These are phyloP conservation scores for Pichia manshurica DNA, from an alignment of 805 yeast genomes.

Conservation along the genomic window DNA sequence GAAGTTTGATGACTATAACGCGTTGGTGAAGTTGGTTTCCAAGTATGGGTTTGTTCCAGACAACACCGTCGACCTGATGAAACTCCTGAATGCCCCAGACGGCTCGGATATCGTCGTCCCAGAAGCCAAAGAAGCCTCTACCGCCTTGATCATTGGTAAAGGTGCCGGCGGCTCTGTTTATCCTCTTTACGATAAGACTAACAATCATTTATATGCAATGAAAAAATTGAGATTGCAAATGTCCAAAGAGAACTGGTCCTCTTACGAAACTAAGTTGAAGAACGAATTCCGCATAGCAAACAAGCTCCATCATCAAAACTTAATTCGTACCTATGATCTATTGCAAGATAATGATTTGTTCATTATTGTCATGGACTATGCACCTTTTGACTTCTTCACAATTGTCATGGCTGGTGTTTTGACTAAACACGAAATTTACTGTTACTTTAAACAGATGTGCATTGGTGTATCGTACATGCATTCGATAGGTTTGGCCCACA, in stretches of 20 bases:
- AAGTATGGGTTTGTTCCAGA: slow-evolving; percentile 18
- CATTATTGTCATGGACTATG: slow-evolving; percentile 86
- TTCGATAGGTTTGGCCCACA: slow-evolving; percentile 78
- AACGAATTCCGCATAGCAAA: slow-evolving; percentile 82
- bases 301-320: slow-evolving; percentile 67
- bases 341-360: slow-evolving; percentile 59
- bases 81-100: slow-evolving; percentile 5
- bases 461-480: slow-evolving; percentile 76
- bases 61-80: slow-evolving; percentile 7
- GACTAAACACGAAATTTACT: slow-evolving; percentile 61
- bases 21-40: slow-evolving; percentile 11
- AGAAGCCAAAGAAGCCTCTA: slow-evolving; percentile 7
- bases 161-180: slow-evolving; percentile 97
- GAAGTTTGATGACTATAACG: slow-evolving; percentile 14
- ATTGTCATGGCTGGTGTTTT: slow-evolving; percentile 85
- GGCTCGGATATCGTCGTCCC: neutral
- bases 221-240: slow-evolving; percentile 74
- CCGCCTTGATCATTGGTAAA: slow-evolving; percentile 46
- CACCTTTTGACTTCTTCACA: slow-evolving; percentile 87
- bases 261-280: slow-evolving; percentile 71
- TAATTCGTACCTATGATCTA: slow-evolving; percentile 76
- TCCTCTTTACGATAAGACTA: slow-evolving; percentile 55
- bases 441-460: slow-evolving; percentile 79
- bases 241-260: slow-evolving; percentile 55
- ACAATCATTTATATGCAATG: slow-evolving; percentile 64